Base-by-base conservation (phyloP, 106 monocot species). In the Chionographis japonica region DNA sequence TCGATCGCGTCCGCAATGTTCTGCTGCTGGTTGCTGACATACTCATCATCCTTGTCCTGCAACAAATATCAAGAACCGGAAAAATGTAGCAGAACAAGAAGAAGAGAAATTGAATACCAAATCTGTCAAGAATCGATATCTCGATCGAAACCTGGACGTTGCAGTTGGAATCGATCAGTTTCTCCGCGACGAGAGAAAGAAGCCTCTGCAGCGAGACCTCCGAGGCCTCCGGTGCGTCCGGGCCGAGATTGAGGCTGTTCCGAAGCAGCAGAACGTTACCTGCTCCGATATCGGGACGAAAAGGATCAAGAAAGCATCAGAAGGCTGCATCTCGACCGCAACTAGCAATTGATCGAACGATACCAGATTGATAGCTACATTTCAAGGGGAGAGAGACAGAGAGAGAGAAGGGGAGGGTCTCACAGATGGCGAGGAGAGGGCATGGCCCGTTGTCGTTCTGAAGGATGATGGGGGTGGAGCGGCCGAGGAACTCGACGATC, bases 371-470 rank as follows among this genome's bases (percentile, higher is more conserved):
- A 12, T 7, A 41, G 10, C 14, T 2, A n/a, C 38, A 16, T 17
- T 61, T 50, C 27, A 27, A 27, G 27, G 68, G 35, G 20, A 43
- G 27, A 43, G 15, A 4, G 7, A 12, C 52, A 3, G 8, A n/a
- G 14, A 15, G 0, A 19, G 37, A 62, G 18, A n/a, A 15, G 18
- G 10, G 37, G 62, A 40, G 18, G 3, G 15, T 40, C 76, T 74
- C 64, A 97, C 97, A 97, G 68, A 97, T 89, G 18, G 92, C 97
- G 15, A 97, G 89, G 62, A 92, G 97, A 55, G 97, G 97, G 67
- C 97, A 97, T 4, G 97, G 92, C 0, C 95, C 95, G 78, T 97
- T 97, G 54, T 92, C 95, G 74, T 97, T 97, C 78, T 92, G 95
- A 43, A 92, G 86, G 55, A 97, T 67, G 79, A 97, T 89, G 20